A percentile compares a stretch with the other conserved stretches of the same genome.
phyloP scores from a whole-genome alignment of 176 grass and related monocot species.

The Themeda triandra region DNA sequence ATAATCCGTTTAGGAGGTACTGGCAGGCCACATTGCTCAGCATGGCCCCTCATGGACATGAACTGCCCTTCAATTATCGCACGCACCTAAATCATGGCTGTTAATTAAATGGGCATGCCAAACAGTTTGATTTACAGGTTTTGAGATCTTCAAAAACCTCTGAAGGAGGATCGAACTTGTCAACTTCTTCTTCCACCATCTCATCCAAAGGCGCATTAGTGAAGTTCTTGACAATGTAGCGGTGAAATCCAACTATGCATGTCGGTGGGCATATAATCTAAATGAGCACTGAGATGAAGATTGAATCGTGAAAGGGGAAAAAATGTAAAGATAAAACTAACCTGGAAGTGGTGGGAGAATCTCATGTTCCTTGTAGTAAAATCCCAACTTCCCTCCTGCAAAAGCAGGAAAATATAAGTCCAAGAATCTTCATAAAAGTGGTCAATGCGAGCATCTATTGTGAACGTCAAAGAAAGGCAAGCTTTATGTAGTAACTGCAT shows the following conservation, averaged over 20 bases:
- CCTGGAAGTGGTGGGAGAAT: conserved; percentile 86
- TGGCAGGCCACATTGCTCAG: conserved; percentile 74
- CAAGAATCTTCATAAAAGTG: conserved; percentile 16
- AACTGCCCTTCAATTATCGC: conserved; percentile 83
- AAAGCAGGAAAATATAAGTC: conserved; percentile 1
- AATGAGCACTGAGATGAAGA: conserved; percentile 22
- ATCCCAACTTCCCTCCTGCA: conserved; percentile 67
- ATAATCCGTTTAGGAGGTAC: conserved; percentile 83
- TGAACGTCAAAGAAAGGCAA: conserved; percentile 1
- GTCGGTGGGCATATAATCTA: background rate
- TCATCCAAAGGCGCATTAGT: conserved; percentile 26
- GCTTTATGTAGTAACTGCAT: background rate
- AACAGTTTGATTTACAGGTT: background rate
- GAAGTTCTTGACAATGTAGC: conserved; percentile 43
- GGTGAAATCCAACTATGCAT: conserved; percentile 59
- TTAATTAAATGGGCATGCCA: background rate
- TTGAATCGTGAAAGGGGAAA: background rate
- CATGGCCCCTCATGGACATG: conserved; percentile 79
- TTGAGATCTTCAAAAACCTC: conserved; percentile 42
- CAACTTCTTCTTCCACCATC: conserved; percentile 21
- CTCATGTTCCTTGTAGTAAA: conserved; percentile 91
- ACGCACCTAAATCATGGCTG: conserved; percentile 26
- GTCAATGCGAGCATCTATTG: conserved; percentile 16
- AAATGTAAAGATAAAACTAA: conserved; percentile 29
- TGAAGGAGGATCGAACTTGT: conserved; percentile 68